Base-by-base conservation (phyloP, 176 grass and related monocot species). In the Lolium perenne region DNA sequence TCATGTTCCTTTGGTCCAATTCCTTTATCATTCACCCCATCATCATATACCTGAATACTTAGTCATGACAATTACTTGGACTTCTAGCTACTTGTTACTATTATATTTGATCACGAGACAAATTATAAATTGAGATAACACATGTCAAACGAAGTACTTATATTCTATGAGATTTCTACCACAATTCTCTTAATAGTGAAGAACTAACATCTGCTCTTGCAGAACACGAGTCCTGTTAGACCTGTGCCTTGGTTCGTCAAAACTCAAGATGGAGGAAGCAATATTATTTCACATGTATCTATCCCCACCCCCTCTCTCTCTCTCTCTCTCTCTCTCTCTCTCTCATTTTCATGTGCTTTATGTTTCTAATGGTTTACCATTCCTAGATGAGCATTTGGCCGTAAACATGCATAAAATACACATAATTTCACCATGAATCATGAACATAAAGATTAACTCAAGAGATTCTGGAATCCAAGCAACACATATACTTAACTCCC, bases 281-380 rank as follows among this genome's bases (percentile, higher is more conserved):
- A 32, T 15, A 54, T 29, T 76, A 20, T 76, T 76, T 54, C 74
- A 21, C 53, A 78, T 78, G 75, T 58, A 78, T 62, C 10, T 4
- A 10, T 25, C 21, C n/a, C n/a, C n/a, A n/a, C n/a, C n/a, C n/a
- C n/a, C n/a, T 35, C 32, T 35, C 32, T 35, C 32, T 35, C 32
- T 35, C 32, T 35, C 32, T 35, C 2, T 35, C 32, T 35, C 32
- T 35, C 32, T 35, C 32, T 35, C 32, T 35, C 32, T 29, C 26
- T 29, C 26, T 29, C 26, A n/a, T 61, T 13, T 72, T 72, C 12
- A 74, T 25, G 46, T 17, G 46, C 13, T 74, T 50, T 23, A 74
- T 74, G 2, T 74, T 14, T 20, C 43, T 7, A 13, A 13, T 73
- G 10, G 48, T 25, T 48, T 11, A 46, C 47, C 3, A 26, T 51